Evolutionary conservation across 495 filamentous ascomycete genomes (phyloP), one percentile per base, ranked within the genome.

Genomic region (Collariella sp.): DNA sequence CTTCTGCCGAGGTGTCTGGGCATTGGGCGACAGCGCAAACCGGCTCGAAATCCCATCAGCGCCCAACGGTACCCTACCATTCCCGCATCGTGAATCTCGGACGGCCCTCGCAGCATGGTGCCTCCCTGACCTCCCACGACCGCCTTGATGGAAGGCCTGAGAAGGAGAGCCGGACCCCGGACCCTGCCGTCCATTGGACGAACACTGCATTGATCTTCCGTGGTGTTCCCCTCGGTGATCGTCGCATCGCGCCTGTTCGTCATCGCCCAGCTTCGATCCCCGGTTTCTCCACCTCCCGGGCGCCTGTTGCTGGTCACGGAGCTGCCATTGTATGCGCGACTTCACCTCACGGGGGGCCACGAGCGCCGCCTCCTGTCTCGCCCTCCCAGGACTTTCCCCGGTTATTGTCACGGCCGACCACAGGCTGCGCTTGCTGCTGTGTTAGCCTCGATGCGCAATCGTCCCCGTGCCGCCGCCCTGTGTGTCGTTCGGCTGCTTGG

Each of bases 11-110:
- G 35, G 18, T 29, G 24, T 46, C 42, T 54, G 54, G 53, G 52
- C 52, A 44, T 65, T 59, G 62, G 63, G 56, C 63, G 45, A 60
- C 63, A 62, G 53, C 57, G 57, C 59, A 60, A 46, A 39, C 43
- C 50, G 20, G 34, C 54, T 39, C 39, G 26, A 46, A 50, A 55
- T 53, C 26, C 40, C 56, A 52, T 61, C 44, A 53, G 52, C 52
- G 62, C 64, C 64, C 62, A 67, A 65, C 64, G 64, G 46, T 55
- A 58, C 62, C 64, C 51, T 56, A 60, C 59, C 53, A 36, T 44
- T 33, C 13, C 20, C 35, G 13, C 20, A 41, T 23, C 22, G 19
- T 50, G 33, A 26, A 13, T 24, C 41, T 15, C 26, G 9, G 33
- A 34, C 38, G 18, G 20, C 46, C 23, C 53, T 13, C 54, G 9